Percentiles rank a stretch among this genome's conserved stretches.
These are phyloP conservation scores for Aspergillus terreus DNA, from an alignment of 2,329 filamentous ascomycete genomes.

Conservation along the genomic window DNA sequence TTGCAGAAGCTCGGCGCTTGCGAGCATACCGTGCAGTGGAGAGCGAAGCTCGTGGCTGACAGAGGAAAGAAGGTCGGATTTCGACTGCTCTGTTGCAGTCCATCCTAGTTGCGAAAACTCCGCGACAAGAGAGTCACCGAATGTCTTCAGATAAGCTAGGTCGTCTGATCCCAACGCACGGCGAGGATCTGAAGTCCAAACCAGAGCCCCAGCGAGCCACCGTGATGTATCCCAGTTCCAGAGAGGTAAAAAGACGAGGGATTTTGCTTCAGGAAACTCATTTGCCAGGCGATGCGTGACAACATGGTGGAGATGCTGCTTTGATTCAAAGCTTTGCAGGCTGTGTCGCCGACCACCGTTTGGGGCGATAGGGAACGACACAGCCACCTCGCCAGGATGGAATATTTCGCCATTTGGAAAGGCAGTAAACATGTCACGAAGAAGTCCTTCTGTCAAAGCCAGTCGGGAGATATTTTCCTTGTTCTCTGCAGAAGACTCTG, in stretches of 20 bases:
- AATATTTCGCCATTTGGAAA: constrained; percentile 16
- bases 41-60: constrained; percentile 52
- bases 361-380: neutral
- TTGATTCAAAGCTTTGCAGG: constrained; percentile 1
- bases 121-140: constrained; percentile 32
- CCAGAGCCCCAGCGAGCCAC: constrained; percentile 30
- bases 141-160: constrained; percentile 32
- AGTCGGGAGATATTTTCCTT: neutral
- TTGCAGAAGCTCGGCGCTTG: constrained; percentile 49
- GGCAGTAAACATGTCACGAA: constrained; percentile 15
- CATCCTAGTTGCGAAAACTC: constrained; percentile 34
- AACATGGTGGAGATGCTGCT: constrained; percentile 2
- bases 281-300: constrained; percentile 12
- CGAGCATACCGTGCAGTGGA: constrained; percentile 47
- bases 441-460: constrained; percentile 11
- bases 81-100: constrained; percentile 41
- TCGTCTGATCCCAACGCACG: constrained; percentile 22
- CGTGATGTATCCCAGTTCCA: constrained; percentile 33
- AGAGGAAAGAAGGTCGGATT: constrained; percentile 51
- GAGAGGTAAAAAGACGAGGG: constrained; percentile 28
- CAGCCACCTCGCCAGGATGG: constrained; percentile 2
- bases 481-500: neutral
- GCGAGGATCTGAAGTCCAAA: constrained; percentile 24
- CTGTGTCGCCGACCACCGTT: neutral
- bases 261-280: constrained; percentile 22